Conservation (phyloP, 768 basidiomycete species). For the Boletellus sp. region DNA sequence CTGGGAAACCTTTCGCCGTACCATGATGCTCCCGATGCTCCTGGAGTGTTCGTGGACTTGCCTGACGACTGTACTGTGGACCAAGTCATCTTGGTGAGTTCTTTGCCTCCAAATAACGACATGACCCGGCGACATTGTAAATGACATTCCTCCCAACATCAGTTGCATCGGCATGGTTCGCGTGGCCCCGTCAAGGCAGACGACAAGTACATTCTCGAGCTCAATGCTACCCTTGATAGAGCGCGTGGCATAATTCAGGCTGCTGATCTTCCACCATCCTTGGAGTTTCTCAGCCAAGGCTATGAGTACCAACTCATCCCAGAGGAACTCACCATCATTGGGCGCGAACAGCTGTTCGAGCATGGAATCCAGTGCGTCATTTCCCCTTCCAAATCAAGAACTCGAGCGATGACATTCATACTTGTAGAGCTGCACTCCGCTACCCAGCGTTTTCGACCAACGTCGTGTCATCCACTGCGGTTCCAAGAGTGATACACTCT, state of each 20-base stretch:
- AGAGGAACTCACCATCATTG: slow-evolving; percentile 35
- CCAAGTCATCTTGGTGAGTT: slow-evolving; percentile 37
- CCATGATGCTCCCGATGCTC: slow-evolving; percentile 27
- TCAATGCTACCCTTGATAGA: slow-evolving; percentile 31
- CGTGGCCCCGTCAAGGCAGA: slow-evolving; percentile 31
- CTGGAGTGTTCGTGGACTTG: slow-evolving; percentile 26
- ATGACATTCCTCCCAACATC: background rate
- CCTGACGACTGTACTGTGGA: slow-evolving; percentile 41
- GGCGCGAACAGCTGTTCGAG: slow-evolving; percentile 37
- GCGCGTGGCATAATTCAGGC: slow-evolving; percentile 20
- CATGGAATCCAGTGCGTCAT: slow-evolving; percentile 37
- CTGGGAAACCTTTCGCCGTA: slow-evolving; percentile 40
- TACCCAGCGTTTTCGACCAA: slow-evolving; percentile 20
- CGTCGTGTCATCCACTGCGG: slow-evolving; percentile 7
- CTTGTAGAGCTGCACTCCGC: slow-evolving; percentile 17
- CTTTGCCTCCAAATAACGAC: too few species aligned
- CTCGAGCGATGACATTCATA: background rate
- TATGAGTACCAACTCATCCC: slow-evolving; percentile 33
- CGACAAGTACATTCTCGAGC: slow-evolving; percentile 27
- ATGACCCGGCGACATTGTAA: background rate
- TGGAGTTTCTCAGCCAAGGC: slow-evolving; percentile 37
- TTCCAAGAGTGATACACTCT: slow-evolving; percentile 36
- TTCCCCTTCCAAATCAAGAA: background rate
- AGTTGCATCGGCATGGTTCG: slow-evolving; percentile 43
- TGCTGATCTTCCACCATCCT: slow-evolving; percentile 29